Evolutionary conservation across 768 basidiomycete species (phyloP).

Genomic region (Naganishia vishniacii): DNA sequence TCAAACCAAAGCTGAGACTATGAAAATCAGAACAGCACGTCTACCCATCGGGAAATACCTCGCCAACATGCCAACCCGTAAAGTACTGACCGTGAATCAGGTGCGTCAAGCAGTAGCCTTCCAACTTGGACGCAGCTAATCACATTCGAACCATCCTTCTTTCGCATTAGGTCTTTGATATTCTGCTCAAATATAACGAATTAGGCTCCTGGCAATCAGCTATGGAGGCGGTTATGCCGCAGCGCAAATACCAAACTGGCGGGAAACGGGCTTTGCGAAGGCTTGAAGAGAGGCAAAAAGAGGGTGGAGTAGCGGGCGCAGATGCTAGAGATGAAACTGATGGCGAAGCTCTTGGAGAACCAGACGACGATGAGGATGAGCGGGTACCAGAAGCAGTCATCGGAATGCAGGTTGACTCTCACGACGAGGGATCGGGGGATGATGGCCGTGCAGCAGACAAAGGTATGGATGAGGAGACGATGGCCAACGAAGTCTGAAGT

Average conservation of each 20-base stretch:
- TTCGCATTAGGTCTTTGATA: constrained; percentile 65
- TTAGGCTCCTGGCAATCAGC: constrained; percentile 78
- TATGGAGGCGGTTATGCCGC: constrained; percentile 81
- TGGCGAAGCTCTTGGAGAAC: constrained; percentile 26
- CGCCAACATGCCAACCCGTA: constrained; percentile 75
- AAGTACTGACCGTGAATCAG: constrained; percentile 96
- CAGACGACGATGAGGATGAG: constrained; percentile 4
- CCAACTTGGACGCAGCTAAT: constrained; percentile 14
- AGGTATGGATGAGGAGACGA: constrained; percentile 1
- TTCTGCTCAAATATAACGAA: constrained; percentile 83
- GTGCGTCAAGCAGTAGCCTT: constrained; percentile 11
- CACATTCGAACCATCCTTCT: neutral
- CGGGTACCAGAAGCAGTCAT: constrained; percentile 8
- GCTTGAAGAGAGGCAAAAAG: constrained; percentile 24
- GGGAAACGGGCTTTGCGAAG: constrained; percentile 40
- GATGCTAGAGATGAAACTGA: constrained; percentile 32
- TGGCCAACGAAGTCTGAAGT: constrained; percentile 7
- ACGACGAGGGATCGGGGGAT: neutral
- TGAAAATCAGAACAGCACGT: constrained; percentile 74
- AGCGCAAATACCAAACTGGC: constrained; percentile 69
- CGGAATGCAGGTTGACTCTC: neutral
- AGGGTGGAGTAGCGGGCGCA: constrained; percentile 20
- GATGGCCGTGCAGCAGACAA: no score
- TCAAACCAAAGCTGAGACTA: constrained; percentile 70
- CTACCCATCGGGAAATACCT: constrained; percentile 93